A percentile compares a stretch with the other conserved stretches of the same genome.
Evolutionary conservation across 495 filamentous ascomycete genomes (phyloP).

Genomic region (Ramalina intermedia): DNA sequence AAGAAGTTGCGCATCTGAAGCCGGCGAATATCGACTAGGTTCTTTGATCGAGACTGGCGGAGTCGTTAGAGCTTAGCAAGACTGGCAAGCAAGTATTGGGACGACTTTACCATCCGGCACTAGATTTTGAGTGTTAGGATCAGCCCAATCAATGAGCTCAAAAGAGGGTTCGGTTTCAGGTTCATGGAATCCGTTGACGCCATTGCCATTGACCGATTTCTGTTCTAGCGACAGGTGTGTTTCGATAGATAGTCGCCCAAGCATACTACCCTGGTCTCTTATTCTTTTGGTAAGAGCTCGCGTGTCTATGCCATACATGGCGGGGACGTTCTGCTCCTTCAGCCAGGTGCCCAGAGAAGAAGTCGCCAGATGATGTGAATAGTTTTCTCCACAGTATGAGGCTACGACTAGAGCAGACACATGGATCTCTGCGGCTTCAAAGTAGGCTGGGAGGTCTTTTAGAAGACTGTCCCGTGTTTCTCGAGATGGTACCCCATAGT

Average conservation of each 20-base stretch:
- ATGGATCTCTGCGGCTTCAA: slow-evolving; percentile 84
- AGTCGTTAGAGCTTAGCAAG: slow-evolving; percentile 14
- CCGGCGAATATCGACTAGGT: slow-evolving; percentile 67
- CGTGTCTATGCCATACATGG: slow-evolving; percentile 92
- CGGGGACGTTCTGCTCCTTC: slow-evolving; percentile 89
- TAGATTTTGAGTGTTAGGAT: slow-evolving; percentile 84
- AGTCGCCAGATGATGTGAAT: slow-evolving; percentile 78
- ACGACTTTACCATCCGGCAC: slow-evolving; percentile 73
- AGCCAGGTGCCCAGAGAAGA: slow-evolving; percentile 90
- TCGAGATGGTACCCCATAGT: slow-evolving; percentile 87
- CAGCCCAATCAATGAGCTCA: slow-evolving; percentile 69
- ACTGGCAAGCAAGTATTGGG: slow-evolving; percentile 6
- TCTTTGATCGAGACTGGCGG: slow-evolving; percentile 67
- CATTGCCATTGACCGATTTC: slow-evolving; percentile 25
- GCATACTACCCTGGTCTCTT: slow-evolving; percentile 87
- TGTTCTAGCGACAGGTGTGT: slow-evolving; percentile 28
- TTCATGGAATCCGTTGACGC: slow-evolving; percentile 20
- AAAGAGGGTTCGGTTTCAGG: slow-evolving; percentile 29
- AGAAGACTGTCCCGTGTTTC: slow-evolving; percentile 69
- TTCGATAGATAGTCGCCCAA: slow-evolving; percentile 72
- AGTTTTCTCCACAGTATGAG: slow-evolving; percentile 85
- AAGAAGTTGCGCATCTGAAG: slow-evolving; percentile 47
- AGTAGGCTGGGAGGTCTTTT: slow-evolving; percentile 71
- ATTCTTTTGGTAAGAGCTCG: slow-evolving; percentile 88
- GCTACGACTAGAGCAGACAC: slow-evolving; percentile 80